phyloP scores from a whole-genome alignment of 495 filamentous ascomycete genomes.

The Parmelia sp. region DNA sequence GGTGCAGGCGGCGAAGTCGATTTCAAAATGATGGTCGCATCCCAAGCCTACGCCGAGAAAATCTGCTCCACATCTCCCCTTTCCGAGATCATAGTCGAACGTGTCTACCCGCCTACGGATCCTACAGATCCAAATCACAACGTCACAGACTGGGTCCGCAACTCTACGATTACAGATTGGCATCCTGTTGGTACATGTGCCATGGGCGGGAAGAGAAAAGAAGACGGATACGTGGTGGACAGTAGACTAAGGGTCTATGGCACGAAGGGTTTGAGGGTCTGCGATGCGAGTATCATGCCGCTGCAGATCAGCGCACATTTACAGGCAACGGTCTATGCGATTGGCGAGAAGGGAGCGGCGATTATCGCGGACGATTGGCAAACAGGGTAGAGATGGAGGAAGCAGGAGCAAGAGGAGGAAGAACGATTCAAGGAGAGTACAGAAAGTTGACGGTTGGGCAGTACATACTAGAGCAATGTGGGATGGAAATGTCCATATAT shows the following conservation, averaged over 20 bases:
- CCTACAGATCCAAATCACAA: constrained; percentile 16
- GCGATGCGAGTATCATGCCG: constrained; percentile 51
- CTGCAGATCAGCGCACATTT: constrained; percentile 46
- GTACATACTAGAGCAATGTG: too few species aligned
- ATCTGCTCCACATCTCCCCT: constrained; percentile 41
- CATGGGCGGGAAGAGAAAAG: constrained; percentile 39
- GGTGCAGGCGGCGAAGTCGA: constrained; percentile 39
- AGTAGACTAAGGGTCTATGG: constrained; percentile 43
- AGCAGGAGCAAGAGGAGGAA: background rate
- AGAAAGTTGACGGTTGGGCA: background rate
- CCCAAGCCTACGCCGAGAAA: constrained; percentile 38
- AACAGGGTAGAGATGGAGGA: background rate
- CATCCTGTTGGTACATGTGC: constrained; percentile 49
- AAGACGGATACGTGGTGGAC: constrained; percentile 43
- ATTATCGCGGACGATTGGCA: constrained; percentile 39
- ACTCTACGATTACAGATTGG: constrained; percentile 40
- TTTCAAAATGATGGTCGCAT: constrained; percentile 36
- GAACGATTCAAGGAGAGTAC: background rate
- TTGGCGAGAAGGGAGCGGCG: background rate
- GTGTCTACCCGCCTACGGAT: constrained; percentile 34
- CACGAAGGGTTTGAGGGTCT: constrained; percentile 43
- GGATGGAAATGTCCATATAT: too few species aligned
- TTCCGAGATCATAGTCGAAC: constrained; percentile 33
- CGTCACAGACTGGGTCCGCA: constrained; percentile 35
- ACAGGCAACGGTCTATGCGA: constrained; percentile 46